Conservation (phyloP, 805 yeast species). For the Lipomyces mesembrius region DNA sequence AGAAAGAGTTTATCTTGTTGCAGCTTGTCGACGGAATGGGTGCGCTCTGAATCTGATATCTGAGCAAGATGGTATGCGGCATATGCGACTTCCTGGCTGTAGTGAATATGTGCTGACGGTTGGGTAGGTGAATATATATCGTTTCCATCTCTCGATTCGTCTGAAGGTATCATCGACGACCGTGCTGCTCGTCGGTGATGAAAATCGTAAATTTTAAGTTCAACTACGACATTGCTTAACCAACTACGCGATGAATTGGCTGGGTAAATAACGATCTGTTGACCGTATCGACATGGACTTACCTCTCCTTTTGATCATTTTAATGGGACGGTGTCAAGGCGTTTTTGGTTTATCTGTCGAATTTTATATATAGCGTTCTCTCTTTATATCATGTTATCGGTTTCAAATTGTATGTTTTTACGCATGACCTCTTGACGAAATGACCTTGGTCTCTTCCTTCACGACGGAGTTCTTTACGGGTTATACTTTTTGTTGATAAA, state of each 20-base stretch:
- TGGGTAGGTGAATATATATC: conserved; percentile 25
- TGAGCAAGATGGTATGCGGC: conserved; percentile 17
- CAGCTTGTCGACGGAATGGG: conserved; percentile 20
- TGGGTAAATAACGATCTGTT: not conserved
- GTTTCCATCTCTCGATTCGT: conserved; percentile 25
- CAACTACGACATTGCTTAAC: not conserved
- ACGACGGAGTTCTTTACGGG: not conserved
- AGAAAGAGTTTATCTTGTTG: conserved; percentile 22
- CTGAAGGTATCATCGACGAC: conserved; percentile 10
- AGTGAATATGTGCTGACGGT: not conserved
- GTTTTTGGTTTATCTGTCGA: not conserved
- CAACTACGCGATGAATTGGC: not conserved
- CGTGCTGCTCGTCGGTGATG: not conserved
- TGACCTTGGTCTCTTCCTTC: not conserved
- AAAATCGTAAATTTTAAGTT: not conserved
- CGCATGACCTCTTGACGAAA: not conserved
- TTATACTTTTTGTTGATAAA: not conserved
- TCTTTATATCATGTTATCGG: not conserved
- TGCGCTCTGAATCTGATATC: conserved; percentile 27
- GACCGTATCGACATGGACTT: not conserved
- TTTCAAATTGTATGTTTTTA: not conserved
- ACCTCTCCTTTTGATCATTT: not conserved
- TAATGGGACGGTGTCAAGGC: not conserved
- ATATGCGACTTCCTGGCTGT: not conserved
- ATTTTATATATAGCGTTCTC: not conserved